A percentile compares a stretch with the other conserved stretches of the same genome.
Evolutionary conservation across 768 basidiomycete genomes (phyloP).

Genomic region (Pulveroboletus frians): DNA sequence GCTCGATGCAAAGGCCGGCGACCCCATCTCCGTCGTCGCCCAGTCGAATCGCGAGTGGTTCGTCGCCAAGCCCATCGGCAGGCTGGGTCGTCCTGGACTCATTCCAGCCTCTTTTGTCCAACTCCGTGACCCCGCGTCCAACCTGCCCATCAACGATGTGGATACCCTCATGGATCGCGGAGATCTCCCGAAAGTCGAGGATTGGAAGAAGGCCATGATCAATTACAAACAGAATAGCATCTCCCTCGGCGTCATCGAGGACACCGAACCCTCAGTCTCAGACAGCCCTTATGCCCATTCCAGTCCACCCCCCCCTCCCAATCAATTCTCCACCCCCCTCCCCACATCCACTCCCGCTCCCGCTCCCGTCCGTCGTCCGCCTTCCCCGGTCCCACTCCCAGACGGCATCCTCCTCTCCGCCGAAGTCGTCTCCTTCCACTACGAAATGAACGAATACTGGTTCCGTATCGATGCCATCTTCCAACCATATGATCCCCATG

Average conservation of each 20-base stretch:
- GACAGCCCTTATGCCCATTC: constrained; percentile 38
- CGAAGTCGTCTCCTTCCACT: constrained; percentile 94
- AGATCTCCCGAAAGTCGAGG: constrained; percentile 92
- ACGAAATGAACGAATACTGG: constrained; percentile 95
- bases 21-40: constrained; percentile 93
- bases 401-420: constrained; percentile 84
- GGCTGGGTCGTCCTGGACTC: constrained; percentile 90
- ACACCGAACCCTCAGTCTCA: constrained; percentile 39
- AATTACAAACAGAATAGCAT: constrained; percentile 96
- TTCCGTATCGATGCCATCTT: constrained; percentile 90
- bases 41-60: constrained; percentile 99
- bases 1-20: constrained; percentile 89
- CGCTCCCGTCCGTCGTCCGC: constrained; percentile 28
- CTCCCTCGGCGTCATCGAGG: constrained; percentile 86
- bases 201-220: constrained; percentile 95
- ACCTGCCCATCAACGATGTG: constrained; percentile 70
- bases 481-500: constrained; percentile 70
- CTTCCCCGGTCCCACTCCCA: constrained; percentile 51
- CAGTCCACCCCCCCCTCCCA: constrained; percentile 10
- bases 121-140: constrained; percentile 88
- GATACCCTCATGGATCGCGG: constrained; percentile 78
- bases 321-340: constrained; percentile 1
- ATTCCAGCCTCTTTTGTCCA: constrained; percentile 98
- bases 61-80: constrained; percentile 96
- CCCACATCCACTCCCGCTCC: constrained; percentile 6